These are phyloP conservation scores for Ricinus communis DNA, from an alignment of 345 rosid species.

Conservation along the genomic window DNA sequence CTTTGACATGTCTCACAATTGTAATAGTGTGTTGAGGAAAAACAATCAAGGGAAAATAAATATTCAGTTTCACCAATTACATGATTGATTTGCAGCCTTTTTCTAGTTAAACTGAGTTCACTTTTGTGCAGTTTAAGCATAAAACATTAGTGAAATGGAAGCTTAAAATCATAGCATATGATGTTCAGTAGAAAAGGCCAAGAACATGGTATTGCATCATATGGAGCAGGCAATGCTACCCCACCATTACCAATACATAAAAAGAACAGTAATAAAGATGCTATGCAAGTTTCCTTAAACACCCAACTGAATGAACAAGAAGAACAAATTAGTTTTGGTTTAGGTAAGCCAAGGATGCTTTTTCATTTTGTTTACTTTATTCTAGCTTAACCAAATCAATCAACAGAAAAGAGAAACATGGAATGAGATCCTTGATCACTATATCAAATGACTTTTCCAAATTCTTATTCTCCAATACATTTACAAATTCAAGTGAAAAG, in stretches of 20 bases:
- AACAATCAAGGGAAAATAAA: too few species aligned
- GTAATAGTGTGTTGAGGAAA: too few species aligned
- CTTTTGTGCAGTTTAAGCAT: too few species aligned
- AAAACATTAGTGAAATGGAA: too few species aligned
- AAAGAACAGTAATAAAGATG: neutral
- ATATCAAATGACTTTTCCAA: neutral
- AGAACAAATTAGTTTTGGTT: neutral
- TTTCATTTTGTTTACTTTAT: neutral
- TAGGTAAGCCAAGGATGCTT: neutral
- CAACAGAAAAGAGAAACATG: neutral
- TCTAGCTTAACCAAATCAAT: neutral
- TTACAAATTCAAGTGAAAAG: too few species aligned
- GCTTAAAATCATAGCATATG: too few species aligned
- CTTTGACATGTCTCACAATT: neutral
- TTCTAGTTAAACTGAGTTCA: too few species aligned
- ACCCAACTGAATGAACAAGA: neutral
- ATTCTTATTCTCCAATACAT: neutral
- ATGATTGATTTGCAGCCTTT: neutral
- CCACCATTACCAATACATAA: neutral
- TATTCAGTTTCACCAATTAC: too few species aligned
- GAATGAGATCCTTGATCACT: neutral
- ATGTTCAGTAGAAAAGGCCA: neutral
- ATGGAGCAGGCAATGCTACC: slow-evolving; percentile 1
- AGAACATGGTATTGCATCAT: slow-evolving; percentile 13
- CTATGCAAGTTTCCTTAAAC: neutral